Base-by-base conservation (phyloP, 1,284 basidiomycete species). In the Sanghuangporus sanghuang region DNA sequence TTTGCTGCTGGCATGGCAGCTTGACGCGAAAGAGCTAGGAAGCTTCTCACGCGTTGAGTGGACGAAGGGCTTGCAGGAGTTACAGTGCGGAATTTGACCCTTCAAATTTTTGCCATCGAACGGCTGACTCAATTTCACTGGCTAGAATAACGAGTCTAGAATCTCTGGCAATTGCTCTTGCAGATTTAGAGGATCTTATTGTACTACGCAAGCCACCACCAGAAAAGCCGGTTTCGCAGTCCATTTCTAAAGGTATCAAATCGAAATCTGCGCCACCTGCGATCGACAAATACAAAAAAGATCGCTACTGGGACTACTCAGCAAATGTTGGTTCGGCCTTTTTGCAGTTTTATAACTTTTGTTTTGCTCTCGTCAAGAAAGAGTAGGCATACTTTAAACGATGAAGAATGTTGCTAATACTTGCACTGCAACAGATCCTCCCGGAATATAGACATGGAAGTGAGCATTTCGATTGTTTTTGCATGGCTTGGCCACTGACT, bases 371-470 rank as follows among this genome's bases (percentile, higher is more conserved):
- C 38, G 84, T 84, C n/a, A 92, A 90, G 71, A 82, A 84, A 49
- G 75, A 79, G 85, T 81, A 73, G 60, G 71, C 63, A 21, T 55
- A 16, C 16, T 39, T 14, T 12, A 48, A 35, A 62, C 46, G 27
- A 58, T 32, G 23, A 40, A 8, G 27, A 18, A 18, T 21, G 35
- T 59, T 32, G 52, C 60, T 12, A 42, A n/a, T n/a, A n/a, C 49
- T 50, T 44, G 3, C 63, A 18, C 48, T 50, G 46, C 40, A 50
- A 14, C 60, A 90, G 88, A 70, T 79, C 81, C 71, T 84, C 85
- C 12, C 80, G 85, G 67, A 91, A 88, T 71, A 85, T 92, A 67
- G 89, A 92, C 61, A 89, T 92, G 78, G 89, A 92, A 76, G 89
- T 89, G 66, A 68, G 73, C 64, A 36, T n/a, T 6, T 2, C 23